Evolutionary conservation across 2,329 filamentous ascomycete species (phyloP), one percentile per base, ranked within the genome.

Genomic region (Colletotrichum limetticola): DNA sequence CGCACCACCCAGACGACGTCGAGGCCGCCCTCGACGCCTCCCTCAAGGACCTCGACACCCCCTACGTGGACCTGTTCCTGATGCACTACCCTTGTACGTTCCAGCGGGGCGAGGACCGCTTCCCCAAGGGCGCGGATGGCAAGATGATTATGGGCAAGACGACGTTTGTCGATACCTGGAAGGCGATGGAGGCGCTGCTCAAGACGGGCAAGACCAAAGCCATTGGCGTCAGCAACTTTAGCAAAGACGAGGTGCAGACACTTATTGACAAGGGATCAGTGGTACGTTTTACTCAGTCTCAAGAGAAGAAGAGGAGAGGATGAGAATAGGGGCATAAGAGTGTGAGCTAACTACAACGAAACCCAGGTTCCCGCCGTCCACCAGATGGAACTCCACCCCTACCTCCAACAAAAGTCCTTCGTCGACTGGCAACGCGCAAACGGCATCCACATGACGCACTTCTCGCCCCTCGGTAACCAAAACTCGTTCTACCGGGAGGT

Each of bases 331-430:
- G 42, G 8, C 19, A 22, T 9, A 22, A 4, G 42, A 49, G 42
- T 19, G 7, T 22, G 42, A 4, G 42, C 19, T 22, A 11, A 49
- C 8, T 5, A 22, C 19, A 3, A 11, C 19, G 3, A 22, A 49
- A 9, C 7, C 19, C 8, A 49, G 42, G 16, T 49, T 49, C 42
- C 19, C 57, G 76, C 77, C 22, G 65, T 77, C 81, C 63, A 91
- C 83, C 90, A 92, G 79, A 84, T 90, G 76, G 90, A 92, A 78
- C 85, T 91, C 9, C 89, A 91, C 81, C 90, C 90, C 35, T 91
- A 91, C 83, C 87, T 87, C 24, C 84, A 78, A 32, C 77, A 78
- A 42, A 74, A 75, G 12, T 59, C 69, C 0, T 77, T 77, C 24
- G 75, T 75, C 3, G 72, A 77, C 24, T 78, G 71, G 42, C 76